Evolutionary conservation across 345 rosid genomes (phyloP), one percentile per base, ranked within the genome.

Genomic region (Acer yangbiense): DNA sequence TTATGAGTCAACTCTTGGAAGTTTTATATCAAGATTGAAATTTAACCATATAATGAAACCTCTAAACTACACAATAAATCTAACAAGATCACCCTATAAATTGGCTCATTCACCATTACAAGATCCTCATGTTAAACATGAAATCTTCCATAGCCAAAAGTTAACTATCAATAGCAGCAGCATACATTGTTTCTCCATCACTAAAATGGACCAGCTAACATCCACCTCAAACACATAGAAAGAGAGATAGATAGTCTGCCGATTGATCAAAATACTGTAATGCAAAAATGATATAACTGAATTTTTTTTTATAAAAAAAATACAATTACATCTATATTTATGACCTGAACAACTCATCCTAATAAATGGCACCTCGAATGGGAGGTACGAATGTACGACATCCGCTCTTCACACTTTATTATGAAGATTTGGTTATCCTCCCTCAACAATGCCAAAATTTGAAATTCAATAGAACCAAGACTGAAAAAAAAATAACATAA

Each of bases 341-440:
- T 12, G 43, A 17, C 39, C 3, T 44, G 3, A 43, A 6, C 46
- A 43, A 43, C 50, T 67, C 25, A 21, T 13, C 17, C 27, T 44
- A 14, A 21, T 7, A 44, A 10, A 68, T 68, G 55, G 54, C 71
- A 39, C 52, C 50, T 67, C 14, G 44, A 32, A 23, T 57, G 66
- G 52, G 65, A 9, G 17, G 46, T 32, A 32, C 39, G 39, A 32
- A 6, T 46, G 46, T 46, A 44, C 55, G 17, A 3, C 32, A 18
- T 46, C 48, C 21, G 27, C 65, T 50, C 71, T 17, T 27, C 77
- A 65, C 43, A 12, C 48, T 41, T 71, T 55, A 71, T 76, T 55
- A 41, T 2, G 39, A 71, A 35, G 23, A 32, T 44, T 71, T 17
- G 46, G 21, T 16, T 17, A 17, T 57, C 63, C 66, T 11, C 66